phyloP scores from a whole-genome alignment of 164 flowering plant genomes.

The Nymphaea colorata region DNA sequence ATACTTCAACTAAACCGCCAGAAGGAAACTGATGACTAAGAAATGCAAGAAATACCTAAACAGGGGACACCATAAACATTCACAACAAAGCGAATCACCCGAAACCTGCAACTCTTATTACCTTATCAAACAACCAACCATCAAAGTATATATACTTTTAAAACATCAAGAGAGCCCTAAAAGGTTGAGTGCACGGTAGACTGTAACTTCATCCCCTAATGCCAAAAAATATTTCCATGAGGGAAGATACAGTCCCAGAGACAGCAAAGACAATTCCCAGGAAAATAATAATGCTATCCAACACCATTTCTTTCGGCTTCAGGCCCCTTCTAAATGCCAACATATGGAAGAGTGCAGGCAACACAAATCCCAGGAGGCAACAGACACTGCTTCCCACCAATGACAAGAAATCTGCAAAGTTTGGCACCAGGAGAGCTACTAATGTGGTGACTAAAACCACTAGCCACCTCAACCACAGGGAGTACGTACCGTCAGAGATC shows the following conservation, averaged over 20 bases:
- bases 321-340: conserved; percentile 49
- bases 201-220: conserved; percentile 8
- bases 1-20: no score
- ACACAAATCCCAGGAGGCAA: conserved; percentile 54
- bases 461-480: conserved; percentile 64
- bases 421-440: conserved; percentile 72
- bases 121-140: background rate
- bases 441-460: conserved; percentile 51
- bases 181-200: background rate
- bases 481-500: conserved; percentile 35
- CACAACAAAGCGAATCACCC: background rate
- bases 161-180: background rate
- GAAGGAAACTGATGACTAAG: no score
- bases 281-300: conserved; percentile 32
- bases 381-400: conserved; percentile 59
- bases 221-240: conserved; percentile 32
- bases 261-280: conserved; percentile 44
- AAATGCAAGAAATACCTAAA: no score
- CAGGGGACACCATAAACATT: no score
- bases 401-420: conserved; percentile 84
- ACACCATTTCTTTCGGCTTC: conserved; percentile 16
- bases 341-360: conserved; percentile 75
- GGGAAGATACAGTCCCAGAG: conserved; percentile 49
- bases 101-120: background rate
- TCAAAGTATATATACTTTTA: background rate